These are phyloP conservation scores for Coprinopsis cinerea DNA, from an alignment of 768 basidiomycete species.

Conservation along the genomic window DNA sequence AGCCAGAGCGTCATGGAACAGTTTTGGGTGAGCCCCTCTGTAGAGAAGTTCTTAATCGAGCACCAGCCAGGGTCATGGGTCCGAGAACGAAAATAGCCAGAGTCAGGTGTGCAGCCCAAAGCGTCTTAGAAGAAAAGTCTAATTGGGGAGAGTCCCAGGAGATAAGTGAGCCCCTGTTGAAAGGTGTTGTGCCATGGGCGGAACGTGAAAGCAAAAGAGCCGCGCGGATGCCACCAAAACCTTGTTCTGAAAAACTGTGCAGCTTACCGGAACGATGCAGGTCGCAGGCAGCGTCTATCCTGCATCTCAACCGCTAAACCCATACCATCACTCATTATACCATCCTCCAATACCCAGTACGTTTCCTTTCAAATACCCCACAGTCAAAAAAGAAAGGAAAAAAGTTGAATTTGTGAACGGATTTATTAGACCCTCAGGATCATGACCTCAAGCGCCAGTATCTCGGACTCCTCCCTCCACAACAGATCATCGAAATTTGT, in stretches of 20 bases:
- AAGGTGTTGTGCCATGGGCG: background rate
- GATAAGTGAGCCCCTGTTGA: too few relatives aligned
- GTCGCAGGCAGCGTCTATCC: constrained; percentile 33
- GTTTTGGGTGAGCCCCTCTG: too few relatives aligned
- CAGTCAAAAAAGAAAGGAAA: constrained; percentile 11
- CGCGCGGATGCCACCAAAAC: constrained; percentile 35
- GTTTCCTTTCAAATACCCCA: constrained; percentile 17
- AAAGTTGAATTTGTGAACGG: too few relatives aligned
- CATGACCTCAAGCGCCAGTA: constrained; percentile 69
- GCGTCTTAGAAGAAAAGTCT: background rate
- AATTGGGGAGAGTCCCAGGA: too few relatives aligned
- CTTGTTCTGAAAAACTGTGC: constrained; percentile 70
- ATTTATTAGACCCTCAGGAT: constrained; percentile 32
- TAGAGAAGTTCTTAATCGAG: too few relatives aligned
- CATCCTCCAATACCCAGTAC: constrained; percentile 26
- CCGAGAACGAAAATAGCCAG: too few relatives aligned
- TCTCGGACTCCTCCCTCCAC: constrained; percentile 56
- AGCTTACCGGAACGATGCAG: constrained; percentile 63
- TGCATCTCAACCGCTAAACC: constrained; percentile 29
- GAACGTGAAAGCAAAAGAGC: too few relatives aligned
- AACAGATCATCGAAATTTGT: constrained; percentile 77
- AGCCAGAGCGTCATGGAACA: too few relatives aligned
- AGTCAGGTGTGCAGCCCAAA: background rate
- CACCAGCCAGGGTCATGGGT: too few relatives aligned
- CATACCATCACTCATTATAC: constrained; percentile 30